Evolutionary conservation across 2,329 filamentous ascomycete genomes (phyloP).

Genomic region (Ceratocystis huliohia): DNA sequence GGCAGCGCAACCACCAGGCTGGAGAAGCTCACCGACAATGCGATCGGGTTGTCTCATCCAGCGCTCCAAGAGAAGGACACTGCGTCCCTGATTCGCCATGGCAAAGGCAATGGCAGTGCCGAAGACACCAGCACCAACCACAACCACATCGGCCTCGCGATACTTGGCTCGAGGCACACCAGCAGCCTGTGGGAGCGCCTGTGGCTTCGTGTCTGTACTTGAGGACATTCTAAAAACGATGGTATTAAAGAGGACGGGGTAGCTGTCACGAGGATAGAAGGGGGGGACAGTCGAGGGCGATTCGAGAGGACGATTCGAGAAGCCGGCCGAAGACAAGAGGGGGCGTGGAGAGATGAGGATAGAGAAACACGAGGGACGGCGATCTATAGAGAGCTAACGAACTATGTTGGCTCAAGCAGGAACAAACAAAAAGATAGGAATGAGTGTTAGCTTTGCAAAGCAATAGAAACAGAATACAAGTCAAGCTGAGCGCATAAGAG

Average conservation of each 20-base stretch:
- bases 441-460: not conserved
- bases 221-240: not conserved
- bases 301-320: not conserved
- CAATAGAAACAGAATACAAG: not conserved
- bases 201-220: not conserved
- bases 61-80: conserved; percentile 77
- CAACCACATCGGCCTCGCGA: conserved; percentile 68
- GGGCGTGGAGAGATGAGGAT: not conserved
- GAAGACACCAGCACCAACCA: conserved; percentile 82
- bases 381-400: not conserved
- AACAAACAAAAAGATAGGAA: not conserved
- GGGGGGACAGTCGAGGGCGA: not conserved
- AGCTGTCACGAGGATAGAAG: not conserved
- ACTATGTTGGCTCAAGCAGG: not conserved
- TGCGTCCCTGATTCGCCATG: conserved; percentile 77
- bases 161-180: conserved; percentile 27
- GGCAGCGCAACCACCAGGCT: conserved; percentile 78
- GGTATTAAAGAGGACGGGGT: not conserved
- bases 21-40: conserved; percentile 89
- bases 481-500: not conserved
- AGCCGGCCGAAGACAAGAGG: not conserved
- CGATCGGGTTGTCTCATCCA: conserved; percentile 86
- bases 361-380: not conserved
- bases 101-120: conserved; percentile 78
- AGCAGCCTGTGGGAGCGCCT: conserved; percentile 10